Conservation (phyloP, 2,329 filamentous ascomycete species). For the Mollisia scopiformis region DNA sequence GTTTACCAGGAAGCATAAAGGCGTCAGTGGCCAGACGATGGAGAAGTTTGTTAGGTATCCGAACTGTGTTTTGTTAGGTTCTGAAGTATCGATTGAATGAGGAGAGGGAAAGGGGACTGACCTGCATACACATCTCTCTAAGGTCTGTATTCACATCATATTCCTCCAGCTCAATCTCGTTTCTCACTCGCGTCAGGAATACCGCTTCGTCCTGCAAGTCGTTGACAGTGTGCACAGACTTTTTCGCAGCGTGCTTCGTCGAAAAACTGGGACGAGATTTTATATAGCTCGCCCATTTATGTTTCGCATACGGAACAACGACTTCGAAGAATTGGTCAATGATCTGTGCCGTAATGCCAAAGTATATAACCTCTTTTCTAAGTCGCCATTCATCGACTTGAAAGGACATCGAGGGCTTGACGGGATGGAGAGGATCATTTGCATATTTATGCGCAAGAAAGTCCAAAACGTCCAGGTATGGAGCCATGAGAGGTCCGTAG, state of each 20-base stretch:
- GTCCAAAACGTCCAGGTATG: neutral
- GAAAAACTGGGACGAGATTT: neutral
- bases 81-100: neutral
- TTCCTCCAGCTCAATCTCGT: neutral
- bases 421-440: neutral
- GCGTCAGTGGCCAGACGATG: slow-evolving; percentile 87
- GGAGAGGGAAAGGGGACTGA: neutral
- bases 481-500: neutral
- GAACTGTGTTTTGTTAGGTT: neutral
- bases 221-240: neutral
- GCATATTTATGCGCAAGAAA: neutral
- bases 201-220: neutral
- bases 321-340: neutral
- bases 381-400: neutral
- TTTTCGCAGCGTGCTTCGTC: neutral
- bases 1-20: slow-evolving; percentile 84
- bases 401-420: neutral
- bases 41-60: slow-evolving; percentile 90
- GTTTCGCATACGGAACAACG: neutral
- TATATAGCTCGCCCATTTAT: neutral
- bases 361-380: neutral
- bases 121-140: slow-evolving; percentile 1
- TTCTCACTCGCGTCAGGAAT: neutral
- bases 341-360: neutral
- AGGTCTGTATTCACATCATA: neutral